A percentile compares a stretch with the other conserved stretches of the same genome.
These are phyloP conservation scores for Pleurotus salmoneostramineus DNA, from an alignment of 768 basidiomycete species.

Conservation along the genomic window DNA sequence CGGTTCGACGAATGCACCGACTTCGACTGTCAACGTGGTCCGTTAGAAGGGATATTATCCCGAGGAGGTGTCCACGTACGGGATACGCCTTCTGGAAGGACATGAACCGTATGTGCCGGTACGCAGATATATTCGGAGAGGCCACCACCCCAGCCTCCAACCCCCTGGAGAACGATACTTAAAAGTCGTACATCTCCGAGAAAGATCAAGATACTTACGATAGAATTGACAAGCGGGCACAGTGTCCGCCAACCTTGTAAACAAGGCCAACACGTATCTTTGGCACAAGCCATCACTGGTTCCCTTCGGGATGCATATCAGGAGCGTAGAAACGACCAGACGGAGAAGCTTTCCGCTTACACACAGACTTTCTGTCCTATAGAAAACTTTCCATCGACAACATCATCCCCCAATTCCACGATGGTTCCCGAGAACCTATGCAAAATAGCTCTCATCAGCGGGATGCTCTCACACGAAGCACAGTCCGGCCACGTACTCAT, in stretches of 20 bases:
- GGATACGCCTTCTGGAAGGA: slow-evolving; percentile 31
- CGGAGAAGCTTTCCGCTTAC: slow-evolving; percentile 18
- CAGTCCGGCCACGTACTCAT: neutral
- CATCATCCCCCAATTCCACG: slow-evolving; percentile 26
- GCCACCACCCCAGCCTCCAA: slow-evolving; percentile 37
- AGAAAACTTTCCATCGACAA: slow-evolving; percentile 28
- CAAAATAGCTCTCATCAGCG: neutral
- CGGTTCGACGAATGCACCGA: slow-evolving; percentile 44
- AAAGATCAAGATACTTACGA: slow-evolving; percentile 21
- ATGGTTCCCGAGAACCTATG: slow-evolving; percentile 31
- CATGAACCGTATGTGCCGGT: slow-evolving; percentile 30
- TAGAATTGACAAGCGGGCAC: slow-evolving; percentile 27
- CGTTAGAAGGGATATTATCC: neutral
- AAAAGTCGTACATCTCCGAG: neutral
- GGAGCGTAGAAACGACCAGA: neutral
- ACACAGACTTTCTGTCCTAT: slow-evolving; percentile 29
- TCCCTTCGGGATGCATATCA: slow-evolving; percentile 32
- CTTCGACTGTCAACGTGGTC: slow-evolving; percentile 31
- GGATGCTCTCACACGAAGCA: neutral
- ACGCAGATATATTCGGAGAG: slow-evolving; percentile 37
- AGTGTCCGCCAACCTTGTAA: slow-evolving; percentile 26
- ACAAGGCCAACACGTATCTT: slow-evolving; percentile 28
- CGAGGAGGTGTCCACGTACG: slow-evolving; percentile 21
- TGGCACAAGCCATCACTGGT: slow-evolving; percentile 34
- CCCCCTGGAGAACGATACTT: slow-evolving; percentile 21